Evolutionary conservation across 768 basidiomycete species (phyloP), one percentile per base, ranked within the genome.

Genomic region (Hygrocybe coccinea): DNA sequence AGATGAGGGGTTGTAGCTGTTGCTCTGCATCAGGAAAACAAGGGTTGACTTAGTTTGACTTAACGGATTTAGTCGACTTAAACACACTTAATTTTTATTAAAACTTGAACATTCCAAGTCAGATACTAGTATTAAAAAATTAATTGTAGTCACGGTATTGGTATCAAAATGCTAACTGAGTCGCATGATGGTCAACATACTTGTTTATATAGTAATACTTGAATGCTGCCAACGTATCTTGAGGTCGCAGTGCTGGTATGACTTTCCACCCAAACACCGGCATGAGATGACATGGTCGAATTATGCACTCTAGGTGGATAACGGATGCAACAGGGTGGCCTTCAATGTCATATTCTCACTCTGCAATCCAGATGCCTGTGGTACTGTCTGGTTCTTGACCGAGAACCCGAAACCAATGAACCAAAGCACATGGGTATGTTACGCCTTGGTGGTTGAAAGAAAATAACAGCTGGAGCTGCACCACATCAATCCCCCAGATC

Each of bases 271-370:
- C 56, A 22, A 51, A 64, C n/a, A 58, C 47, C 17, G 55, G 48
- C 0, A 59, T 29, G 5, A 59, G 48, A 22, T 59, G 57, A 1
- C 33, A 34, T 1, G 36, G 54, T 17, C 57, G 25, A 4, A 45
- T 15, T 29, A 59, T 56, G 9, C 74, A 5, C 45, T 59, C 24
- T 79, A 79, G 71, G 22, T 49, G 44, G 38, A 59, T 56, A 19
- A 59, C 39, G n/a, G 17, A n/a, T 8, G 55, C 10, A n/a, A 35
- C n/a, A 2, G 8, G 24, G 9, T 3, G 9, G 11, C 49, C 41
- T 11, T 56, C 50, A 17, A 35, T 25, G 3, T 52, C 19, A 19
- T 12, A 2, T 24, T 68, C 64, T 10, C 58, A 59, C 12, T 45
- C 12, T 1, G 62, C 57, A 15, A 56, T 35, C 62, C 62, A 63